Conservation (phyloP, 352 stramenopile species). For the Globisporangium ultimum region DNA sequence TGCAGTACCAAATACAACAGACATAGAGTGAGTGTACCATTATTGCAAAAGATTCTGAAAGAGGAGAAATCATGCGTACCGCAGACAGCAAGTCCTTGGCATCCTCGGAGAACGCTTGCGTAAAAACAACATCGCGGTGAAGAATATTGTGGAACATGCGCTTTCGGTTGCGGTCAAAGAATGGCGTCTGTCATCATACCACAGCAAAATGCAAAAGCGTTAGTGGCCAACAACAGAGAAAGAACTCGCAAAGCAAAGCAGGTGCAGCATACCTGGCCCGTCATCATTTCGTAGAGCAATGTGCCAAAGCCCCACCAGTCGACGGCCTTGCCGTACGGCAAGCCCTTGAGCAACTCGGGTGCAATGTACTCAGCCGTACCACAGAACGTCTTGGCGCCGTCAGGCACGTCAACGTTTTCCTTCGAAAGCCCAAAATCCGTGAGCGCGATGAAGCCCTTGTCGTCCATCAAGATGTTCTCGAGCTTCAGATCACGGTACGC, state of each 20-base stretch:
- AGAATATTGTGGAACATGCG: slow-evolving; percentile 95
- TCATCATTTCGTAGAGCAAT: slow-evolving; percentile 95
- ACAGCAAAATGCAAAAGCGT: background rate
- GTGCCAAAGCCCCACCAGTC: slow-evolving; percentile 95
- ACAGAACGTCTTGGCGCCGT: slow-evolving; percentile 91
- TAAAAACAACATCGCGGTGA: slow-evolving; percentile 85
- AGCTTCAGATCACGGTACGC: slow-evolving; percentile 52
- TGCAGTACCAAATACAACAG: slow-evolving; percentile 12
- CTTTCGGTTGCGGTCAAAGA: slow-evolving; percentile 95
- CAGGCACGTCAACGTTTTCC: slow-evolving; percentile 84
- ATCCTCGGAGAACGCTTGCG: slow-evolving; percentile 83
- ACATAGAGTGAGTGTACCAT: background rate
- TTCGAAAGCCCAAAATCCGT: slow-evolving; percentile 84
- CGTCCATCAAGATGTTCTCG: slow-evolving; percentile 47
- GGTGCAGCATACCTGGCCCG: slow-evolving; percentile 40
- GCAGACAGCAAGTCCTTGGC: slow-evolving; percentile 80
- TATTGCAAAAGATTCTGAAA: too few relatives aligned
- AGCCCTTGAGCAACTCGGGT: slow-evolving; percentile 86
- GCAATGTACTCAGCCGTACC: slow-evolving; percentile 93
- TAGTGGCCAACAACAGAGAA: too few relatives aligned
- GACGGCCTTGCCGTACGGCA: slow-evolving; percentile 88
- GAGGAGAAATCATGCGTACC: too few relatives aligned
- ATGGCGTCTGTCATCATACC: slow-evolving; percentile 70
- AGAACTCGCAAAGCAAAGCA: background rate
- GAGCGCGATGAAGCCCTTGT: slow-evolving; percentile 50